Percentiles rank a stretch among this genome's conserved stretches.
Conservation (phyloP, 75 land plant genomes). For the Azolla pinnata region DNA sequence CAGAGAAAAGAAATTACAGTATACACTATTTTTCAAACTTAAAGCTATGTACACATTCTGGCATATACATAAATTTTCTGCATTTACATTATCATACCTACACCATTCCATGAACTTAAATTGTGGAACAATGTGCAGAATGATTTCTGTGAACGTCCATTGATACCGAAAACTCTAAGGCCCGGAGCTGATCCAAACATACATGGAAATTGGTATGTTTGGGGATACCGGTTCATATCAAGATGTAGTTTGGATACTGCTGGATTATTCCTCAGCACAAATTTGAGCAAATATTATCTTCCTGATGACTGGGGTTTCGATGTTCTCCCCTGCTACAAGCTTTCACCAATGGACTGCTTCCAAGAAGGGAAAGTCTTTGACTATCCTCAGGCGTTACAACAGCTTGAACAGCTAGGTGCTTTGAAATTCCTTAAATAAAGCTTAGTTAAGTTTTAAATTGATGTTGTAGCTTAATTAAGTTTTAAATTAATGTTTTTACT, state of each 20-base stretch:
- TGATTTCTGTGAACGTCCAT: slow-evolving; percentile 39
- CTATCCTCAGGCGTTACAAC: slow-evolving; percentile 22
- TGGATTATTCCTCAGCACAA: background rate
- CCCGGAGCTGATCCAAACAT: slow-evolving; percentile 17
- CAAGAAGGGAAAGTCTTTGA: slow-evolving; percentile 35
- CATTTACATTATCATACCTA: too few relatives aligned
- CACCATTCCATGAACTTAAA: too few relatives aligned
- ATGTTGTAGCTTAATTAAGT: too few relatives aligned
- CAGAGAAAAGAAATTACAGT: too few relatives aligned
- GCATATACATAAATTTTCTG: too few relatives aligned
- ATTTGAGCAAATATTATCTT: slow-evolving; percentile 2
- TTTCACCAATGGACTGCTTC: slow-evolving; percentile 34
- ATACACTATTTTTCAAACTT: too few relatives aligned
- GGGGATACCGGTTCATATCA: slow-evolving; percentile 25
- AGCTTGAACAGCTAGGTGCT: slow-evolving; percentile 18
- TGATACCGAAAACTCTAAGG: slow-evolving; percentile 20
- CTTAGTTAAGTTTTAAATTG: too few relatives aligned
- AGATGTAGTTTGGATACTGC: slow-evolving; percentile 11
- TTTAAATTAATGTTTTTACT: too few relatives aligned
- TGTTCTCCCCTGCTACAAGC: slow-evolving; percentile 27
- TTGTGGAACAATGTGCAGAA: too few relatives aligned
- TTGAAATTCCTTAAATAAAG: background rate
- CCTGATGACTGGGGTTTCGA: slow-evolving; percentile 37
- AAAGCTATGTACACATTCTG: too few relatives aligned
- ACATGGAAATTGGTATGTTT: slow-evolving; percentile 28